Conservation (phyloP, 2,329 filamentous ascomycete species). For the Sclerotinia glacialis region DNA sequence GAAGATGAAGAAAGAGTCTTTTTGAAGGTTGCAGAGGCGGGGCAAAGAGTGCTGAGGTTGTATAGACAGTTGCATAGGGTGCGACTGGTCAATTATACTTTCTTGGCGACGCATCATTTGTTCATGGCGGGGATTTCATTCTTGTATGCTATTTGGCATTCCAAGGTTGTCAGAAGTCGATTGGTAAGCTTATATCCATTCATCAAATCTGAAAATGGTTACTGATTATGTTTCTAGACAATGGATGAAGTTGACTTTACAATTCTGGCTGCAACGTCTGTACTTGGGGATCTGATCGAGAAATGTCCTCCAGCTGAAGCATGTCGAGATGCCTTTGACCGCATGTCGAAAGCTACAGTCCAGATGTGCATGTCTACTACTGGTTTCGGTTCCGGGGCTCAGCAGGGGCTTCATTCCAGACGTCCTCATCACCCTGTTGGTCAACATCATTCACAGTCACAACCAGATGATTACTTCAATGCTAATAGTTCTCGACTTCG, state of each 20-base stretch:
- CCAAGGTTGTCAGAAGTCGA: slow-evolving; percentile 78
- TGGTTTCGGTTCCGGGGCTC: slow-evolving; percentile 36
- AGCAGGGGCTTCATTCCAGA: slow-evolving; percentile 32
- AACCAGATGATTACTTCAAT: slow-evolving; percentile 29
- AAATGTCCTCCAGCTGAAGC: slow-evolving; percentile 95
- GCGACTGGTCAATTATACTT: slow-evolving; percentile 92
- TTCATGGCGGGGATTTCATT: slow-evolving; percentile 98
- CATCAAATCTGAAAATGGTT: slow-evolving; percentile 5
- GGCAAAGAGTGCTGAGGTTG: slow-evolving; percentile 85
- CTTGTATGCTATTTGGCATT: slow-evolving; percentile 97
- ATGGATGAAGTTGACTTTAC: slow-evolving; percentile 99
- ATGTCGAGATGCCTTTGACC: slow-evolving; percentile 89
- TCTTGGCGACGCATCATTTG: slow-evolving; percentile 89
- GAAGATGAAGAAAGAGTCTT: slow-evolving; percentile 91
- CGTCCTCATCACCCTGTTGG: slow-evolving; percentile 26
- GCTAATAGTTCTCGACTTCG: slow-evolving; percentile 21
- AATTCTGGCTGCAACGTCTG: slow-evolving; percentile 86
- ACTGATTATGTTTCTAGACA: slow-evolving; percentile 48
- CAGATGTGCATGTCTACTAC: slow-evolving; percentile 87
- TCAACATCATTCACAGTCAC: slow-evolving; percentile 17
- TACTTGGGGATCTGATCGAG: slow-evolving; percentile 85
- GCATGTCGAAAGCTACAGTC: slow-evolving; percentile 92
- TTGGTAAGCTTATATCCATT: slow-evolving; percentile 58
- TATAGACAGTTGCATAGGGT: slow-evolving; percentile 87
- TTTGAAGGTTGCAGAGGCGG: slow-evolving; percentile 90